Evolutionary conservation across 495 filamentous ascomycete species (phyloP), one percentile per base, ranked within the genome.

Genomic region (Tuber brumale): DNA sequence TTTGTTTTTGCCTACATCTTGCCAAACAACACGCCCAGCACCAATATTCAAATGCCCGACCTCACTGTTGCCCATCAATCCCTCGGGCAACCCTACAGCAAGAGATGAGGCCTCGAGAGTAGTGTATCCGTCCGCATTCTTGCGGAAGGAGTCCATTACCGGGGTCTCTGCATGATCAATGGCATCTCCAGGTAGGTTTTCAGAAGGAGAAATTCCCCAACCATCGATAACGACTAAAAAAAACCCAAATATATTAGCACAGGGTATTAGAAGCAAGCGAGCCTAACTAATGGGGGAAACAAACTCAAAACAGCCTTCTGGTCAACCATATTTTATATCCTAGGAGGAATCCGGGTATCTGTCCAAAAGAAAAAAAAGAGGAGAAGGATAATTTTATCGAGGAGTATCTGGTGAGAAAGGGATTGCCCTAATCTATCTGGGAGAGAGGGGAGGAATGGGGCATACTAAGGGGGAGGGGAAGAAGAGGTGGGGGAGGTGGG

Each of bases 11-110:
- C 75, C 43, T 81, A 81, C 97, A 86, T 99, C 95, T 85, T 99
- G 95, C 95, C 95, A 99, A 81, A 99, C 95, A 61, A 99, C 96
- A 84, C 95, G 89, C 69, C 95, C 95, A 76, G 95, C 95, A 83
- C 95, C 95, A 85, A 99, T 98, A 87, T 99, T 99, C 85, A 99
- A 85, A 85, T 99, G 95, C 51, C 95, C 95, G 80, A 99, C 95
- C 85, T 99, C 95, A 83, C 92, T 95, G 87, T 99, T 99, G 48
- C 95, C 95, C 95, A 99, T 99, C 76, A 99, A 87, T 57, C 95
- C 95, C 83, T 99, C 95, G 31, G 95, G 95, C 69, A 99, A 87
- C 69, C 95, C 95, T 69, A 99, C 95, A 45, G 95, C 96, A 31
- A 97, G 89, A 3, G 96, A 98, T 14, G 95, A 97, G 71, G 95